Evolutionary conservation across 805 yeast genomes (phyloP).

Genomic region (Kluyveromyces siamensis): DNA sequence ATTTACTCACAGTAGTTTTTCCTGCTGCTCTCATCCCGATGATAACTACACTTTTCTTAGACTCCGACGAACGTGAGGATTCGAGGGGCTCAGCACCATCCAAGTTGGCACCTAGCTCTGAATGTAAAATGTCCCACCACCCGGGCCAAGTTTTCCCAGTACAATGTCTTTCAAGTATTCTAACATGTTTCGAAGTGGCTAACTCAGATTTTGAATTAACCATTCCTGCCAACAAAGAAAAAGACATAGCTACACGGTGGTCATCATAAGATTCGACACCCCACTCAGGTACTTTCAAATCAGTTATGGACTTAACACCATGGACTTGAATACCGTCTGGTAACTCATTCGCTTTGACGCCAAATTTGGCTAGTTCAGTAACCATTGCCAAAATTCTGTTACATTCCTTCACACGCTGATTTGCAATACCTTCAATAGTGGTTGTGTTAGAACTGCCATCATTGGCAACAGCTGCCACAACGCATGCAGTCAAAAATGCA

Average conservation of each 20-base stretch:
- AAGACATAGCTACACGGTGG: conserved; percentile 97
- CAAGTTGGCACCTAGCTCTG: conserved; percentile 51
- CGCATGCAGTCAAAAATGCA: conserved; percentile 93
- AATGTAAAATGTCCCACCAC: conserved; percentile 93
- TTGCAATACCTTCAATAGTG: conserved; percentile 89
- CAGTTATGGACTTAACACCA: conserved; percentile 46
- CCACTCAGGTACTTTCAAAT: conserved; percentile 45
- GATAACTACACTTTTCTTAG: conserved; percentile 48
- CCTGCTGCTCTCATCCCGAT: conserved; percentile 99
- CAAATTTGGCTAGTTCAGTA: conserved; percentile 78
- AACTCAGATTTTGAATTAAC: conserved; percentile 22
- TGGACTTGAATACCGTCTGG: conserved; percentile 88
- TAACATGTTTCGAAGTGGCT: conserved; percentile 31
- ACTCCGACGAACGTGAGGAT: conserved; percentile 3
- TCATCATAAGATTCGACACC: conserved; percentile 84
- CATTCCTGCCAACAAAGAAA: conserved; percentile 78
- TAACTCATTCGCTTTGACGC: conserved; percentile 74
- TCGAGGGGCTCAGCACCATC: conserved; percentile 59
- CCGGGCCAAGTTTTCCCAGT: conserved; percentile 99
- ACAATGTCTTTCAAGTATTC: conserved; percentile 78
- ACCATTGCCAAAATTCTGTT: conserved; percentile 95
- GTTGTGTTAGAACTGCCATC: conserved; percentile 44
- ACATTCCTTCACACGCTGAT: conserved; percentile 96
- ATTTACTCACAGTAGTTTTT: conserved; percentile 73
- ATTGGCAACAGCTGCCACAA: conserved; percentile 88